These are phyloP conservation scores for Uronychia setigera DNA, from an alignment of 73 alveolate species.

Conservation along the genomic window DNA sequence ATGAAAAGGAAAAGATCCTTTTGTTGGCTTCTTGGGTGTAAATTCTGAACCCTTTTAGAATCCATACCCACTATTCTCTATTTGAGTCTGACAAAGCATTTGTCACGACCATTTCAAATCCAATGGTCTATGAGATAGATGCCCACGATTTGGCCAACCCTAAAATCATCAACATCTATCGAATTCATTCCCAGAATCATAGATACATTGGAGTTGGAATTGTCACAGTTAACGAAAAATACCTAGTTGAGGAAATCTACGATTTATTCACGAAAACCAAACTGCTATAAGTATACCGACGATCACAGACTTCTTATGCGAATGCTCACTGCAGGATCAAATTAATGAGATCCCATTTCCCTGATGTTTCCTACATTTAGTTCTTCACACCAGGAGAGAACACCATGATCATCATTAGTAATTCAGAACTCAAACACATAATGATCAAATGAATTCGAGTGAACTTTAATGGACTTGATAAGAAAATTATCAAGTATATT, in stretches of 20 bases:
- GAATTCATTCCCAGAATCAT: background rate
- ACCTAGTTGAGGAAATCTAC: background rate
- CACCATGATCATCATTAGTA: background rate
- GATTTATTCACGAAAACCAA: background rate
- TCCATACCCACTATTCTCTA: too few species aligned
- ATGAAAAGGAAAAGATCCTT: too few species aligned
- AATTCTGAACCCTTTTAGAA: too few species aligned
- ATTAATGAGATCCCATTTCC: too few species aligned
- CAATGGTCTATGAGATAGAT: background rate
- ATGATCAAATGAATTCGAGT: background rate
- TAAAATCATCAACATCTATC: background rate
- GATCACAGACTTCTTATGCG: background rate
- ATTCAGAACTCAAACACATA: background rate
- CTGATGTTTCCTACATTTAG: too few species aligned
- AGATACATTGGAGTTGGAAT: background rate
- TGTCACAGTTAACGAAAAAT: background rate
- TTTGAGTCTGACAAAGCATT: too few species aligned
- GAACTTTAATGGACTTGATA: background rate
- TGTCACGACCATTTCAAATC: too few species aligned
- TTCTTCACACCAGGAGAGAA: background rate
- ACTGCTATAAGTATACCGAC: background rate
- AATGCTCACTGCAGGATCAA: background rate
- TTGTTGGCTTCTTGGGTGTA: too few species aligned
- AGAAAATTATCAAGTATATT: too few species aligned
- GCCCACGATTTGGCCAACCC: background rate